phyloP scores from a whole-genome alignment of 2,329 filamentous ascomycete genomes.

The Dothiorella sarmentorum region DNA sequence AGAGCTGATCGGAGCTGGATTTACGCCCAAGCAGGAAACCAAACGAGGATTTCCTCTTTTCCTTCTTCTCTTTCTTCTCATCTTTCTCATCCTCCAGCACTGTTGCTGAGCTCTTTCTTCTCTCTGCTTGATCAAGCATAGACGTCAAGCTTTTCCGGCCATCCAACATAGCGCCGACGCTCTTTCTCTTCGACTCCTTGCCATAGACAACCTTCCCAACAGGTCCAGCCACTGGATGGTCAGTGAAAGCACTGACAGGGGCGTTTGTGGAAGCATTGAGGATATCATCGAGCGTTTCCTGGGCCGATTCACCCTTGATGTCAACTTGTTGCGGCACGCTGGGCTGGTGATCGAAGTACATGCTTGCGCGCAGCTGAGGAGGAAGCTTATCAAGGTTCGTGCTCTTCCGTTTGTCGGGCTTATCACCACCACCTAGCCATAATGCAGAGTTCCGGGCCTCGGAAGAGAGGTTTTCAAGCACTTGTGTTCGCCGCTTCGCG shows the following conservation, averaged over 20 bases:
- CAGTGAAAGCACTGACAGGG: conserved; percentile 86
- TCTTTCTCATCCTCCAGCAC: conserved; percentile 13
- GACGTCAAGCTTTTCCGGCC: conserved; percentile 20
- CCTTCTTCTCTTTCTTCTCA: conserved; percentile 25
- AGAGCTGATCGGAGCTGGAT: conserved; percentile 34
- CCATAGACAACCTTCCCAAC: conserved; percentile 75
- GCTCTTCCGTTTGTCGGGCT: conserved; percentile 26
- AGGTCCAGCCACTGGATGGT: conserved; percentile 77
- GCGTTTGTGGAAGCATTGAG: conserved; percentile 84
- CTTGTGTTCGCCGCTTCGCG: conserved; percentile 69
- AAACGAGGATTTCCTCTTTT: conserved; percentile 35
- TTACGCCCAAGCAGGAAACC: conserved; percentile 37
- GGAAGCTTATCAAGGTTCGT: conserved; percentile 56
- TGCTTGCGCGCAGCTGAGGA: conserved; percentile 82
- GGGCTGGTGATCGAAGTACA: conserved; percentile 75
- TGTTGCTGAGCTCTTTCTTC: conserved; percentile 10
- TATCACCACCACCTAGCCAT: conserved; percentile 37
- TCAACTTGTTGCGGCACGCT: conserved; percentile 54
- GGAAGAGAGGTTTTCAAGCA: conserved; percentile 61
- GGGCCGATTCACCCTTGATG: conserved; percentile 73
- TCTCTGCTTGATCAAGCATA: conserved; percentile 25
- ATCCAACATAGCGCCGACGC: conserved; percentile 3
- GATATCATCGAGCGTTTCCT: conserved; percentile 85
- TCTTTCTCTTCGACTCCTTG: conserved; percentile 41
- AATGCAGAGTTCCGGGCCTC: conserved; percentile 52